phyloP scores from a whole-genome alignment of 139 green algal species.

The Marvania coccoides region DNA sequence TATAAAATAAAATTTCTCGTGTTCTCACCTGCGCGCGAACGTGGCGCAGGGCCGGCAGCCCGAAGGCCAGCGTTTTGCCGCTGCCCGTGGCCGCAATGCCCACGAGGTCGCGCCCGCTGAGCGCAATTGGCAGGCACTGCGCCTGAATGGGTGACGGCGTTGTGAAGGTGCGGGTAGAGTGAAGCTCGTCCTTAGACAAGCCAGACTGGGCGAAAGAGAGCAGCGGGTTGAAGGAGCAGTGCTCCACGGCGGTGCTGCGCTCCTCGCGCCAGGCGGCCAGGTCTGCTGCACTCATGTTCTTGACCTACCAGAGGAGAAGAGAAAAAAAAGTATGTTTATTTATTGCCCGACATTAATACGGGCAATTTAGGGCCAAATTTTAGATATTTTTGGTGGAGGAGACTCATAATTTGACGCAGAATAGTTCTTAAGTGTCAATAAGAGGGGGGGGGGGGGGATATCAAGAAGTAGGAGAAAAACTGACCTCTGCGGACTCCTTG shows the following conservation, averaged over 20 bases:
- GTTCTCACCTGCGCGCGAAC: slow-evolving; percentile 64
- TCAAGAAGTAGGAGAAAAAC: neutral
- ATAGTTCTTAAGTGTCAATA: too few species aligned
- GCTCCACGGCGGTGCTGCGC: slow-evolving; percentile 43
- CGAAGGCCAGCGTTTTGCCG: slow-evolving; percentile 80
- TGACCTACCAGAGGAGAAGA: slow-evolving; percentile 27
- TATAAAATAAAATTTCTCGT: neutral
- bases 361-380: neutral
- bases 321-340: slow-evolving; percentile 3
- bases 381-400: too few species aligned
- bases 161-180: slow-evolving; percentile 53
- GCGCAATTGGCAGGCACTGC: slow-evolving; percentile 75
- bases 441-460: neutral
- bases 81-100: slow-evolving; percentile 81
- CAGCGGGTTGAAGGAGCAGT: slow-evolving; percentile 38
- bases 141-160: slow-evolving; percentile 74
- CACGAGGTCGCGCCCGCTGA: slow-evolving; percentile 73
- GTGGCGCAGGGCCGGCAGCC: slow-evolving; percentile 73
- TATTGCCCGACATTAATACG: neutral
- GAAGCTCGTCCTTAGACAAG: slow-evolving; percentile 54
- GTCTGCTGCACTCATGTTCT: slow-evolving; percentile 24
- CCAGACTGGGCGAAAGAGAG: slow-evolving; percentile 51
- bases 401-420: too few species aligned
- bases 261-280: slow-evolving; percentile 35
- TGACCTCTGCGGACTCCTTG: slow-evolving; percentile 26